Conservation (phyloP, 2,329 filamentous ascomycete species). For the Dryadomyces sulphureus region DNA sequence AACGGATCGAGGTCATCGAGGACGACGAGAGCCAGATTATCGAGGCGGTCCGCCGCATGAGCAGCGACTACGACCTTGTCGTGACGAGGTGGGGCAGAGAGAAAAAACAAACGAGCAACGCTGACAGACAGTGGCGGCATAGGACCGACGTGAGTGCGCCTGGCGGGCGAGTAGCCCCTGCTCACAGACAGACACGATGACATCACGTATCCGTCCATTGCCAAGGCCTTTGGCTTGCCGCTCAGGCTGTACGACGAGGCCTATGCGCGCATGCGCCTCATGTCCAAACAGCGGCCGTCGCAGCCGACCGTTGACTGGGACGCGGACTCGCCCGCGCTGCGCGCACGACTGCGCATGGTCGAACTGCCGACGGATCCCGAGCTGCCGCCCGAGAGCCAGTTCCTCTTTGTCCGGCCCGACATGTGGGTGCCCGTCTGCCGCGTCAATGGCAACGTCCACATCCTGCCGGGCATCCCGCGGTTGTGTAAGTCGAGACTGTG, state of each 20-base stretch:
- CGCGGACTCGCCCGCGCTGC: slow-evolving; percentile 59
- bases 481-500: slow-evolving; percentile 42
- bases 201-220: slow-evolving; percentile 91
- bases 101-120: neutral
- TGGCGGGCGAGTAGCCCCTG: no score
- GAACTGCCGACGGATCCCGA: slow-evolving; percentile 63
- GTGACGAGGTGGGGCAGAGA: slow-evolving; percentile 51
- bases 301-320: slow-evolving; percentile 76
- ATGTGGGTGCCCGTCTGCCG: slow-evolving; percentile 84
- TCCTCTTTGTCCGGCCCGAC: slow-evolving; percentile 63
- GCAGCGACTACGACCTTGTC: slow-evolving; percentile 78
- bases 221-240: slow-evolving; percentile 68
- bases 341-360: slow-evolving; percentile 82
- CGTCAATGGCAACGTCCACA: slow-evolving; percentile 87
- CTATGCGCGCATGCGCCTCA: slow-evolving; percentile 74
- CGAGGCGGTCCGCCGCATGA: slow-evolving; percentile 79
- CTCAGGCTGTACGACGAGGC: slow-evolving; percentile 65
- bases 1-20: slow-evolving; percentile 81
- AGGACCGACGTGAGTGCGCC: slow-evolving; percentile 64
- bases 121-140: slow-evolving; percentile 57
- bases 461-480: slow-evolving; percentile 76
- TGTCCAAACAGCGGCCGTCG: slow-evolving; percentile 54
- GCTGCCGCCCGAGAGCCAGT: slow-evolving; percentile 52
- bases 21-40: slow-evolving; percentile 86
- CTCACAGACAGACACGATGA: slow-evolving; percentile 91